Base-by-base conservation (phyloP, 2,329 filamentous ascomycete genomes). In the Alternaria angustiovoidea region DNA sequence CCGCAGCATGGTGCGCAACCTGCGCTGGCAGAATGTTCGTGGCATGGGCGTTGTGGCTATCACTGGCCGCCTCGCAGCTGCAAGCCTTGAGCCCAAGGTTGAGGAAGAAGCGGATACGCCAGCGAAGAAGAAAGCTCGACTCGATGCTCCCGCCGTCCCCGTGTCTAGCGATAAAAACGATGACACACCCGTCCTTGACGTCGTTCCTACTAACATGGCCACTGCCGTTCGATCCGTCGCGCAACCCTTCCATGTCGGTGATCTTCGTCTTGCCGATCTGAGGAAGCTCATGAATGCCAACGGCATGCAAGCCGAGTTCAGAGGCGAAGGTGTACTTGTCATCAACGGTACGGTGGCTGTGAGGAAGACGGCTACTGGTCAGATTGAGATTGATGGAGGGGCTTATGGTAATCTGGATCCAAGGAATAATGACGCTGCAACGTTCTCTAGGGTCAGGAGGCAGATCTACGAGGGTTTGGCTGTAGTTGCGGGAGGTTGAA, bases 391-490 rank as follows among this genome's bases (percentile, higher is more conserved):
- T 18, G 94, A 97, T 80, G 91, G 78, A 16, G 76, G 72, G 7
- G 75, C 73, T 8, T 77, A 75, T 60, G 70, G 72, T 36, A 68
- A 78, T 51, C 54, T 69, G 7, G 73, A 78, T 46, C 71, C 80
- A 52, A 79, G 83, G 59, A 81, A 82, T 30, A 80, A 84, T 51
- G 87, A 88, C 59, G 66, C 65, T 1, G 84, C 84, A 41, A 93
- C 91, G 36, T 96, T 97, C 74, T 92, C 93, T 73, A 91, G 91
- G 53, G 94, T 98, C 9, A 92, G 92, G 81, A 89, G 85, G 79
- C 93, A 92, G 79, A 96, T 99, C 66, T 99, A 99, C 77, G 92
- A 96, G 68, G 94, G 93, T 8, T 80, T 99, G 75, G 95, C 95
- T 34, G 92, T 98, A 61, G 94, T 99, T 66, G 90, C 91, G 16